Evolutionary conservation across 805 yeast genomes (phyloP), one percentile per base, ranked within the genome.

Genomic region (Debaryomyces castellii): DNA sequence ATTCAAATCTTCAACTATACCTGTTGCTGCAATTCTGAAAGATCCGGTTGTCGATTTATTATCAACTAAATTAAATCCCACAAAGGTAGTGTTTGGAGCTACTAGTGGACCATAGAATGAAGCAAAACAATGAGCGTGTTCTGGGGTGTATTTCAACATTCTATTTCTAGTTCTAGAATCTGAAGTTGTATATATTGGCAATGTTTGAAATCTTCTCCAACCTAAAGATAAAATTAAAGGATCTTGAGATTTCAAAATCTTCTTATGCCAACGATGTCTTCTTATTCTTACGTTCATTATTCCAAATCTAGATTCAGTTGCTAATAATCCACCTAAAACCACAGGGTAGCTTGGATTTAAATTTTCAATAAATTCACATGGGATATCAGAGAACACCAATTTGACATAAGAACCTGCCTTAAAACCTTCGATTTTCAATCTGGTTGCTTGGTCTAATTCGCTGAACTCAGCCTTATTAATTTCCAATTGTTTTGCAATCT

Each of bases 231-330:
- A 64, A 44, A 94, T 89, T 53, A 95, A 75, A 1, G 99, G 99
- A 69, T 94, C 99, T 61, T 89, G 95, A 8, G 97, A 82, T 67
- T 94, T 94, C 57, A 94, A 75, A 48, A 95, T 89, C 77, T 90
- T 90, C 63, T 90, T 92, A 69, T 94, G 97, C 99, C 99, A 94
- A 74, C 99, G 83, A 64, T 94, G 99, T 68, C 97, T 84, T 81
- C 97, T 90, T 50, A 94, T 82, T 71, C 98, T 82, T 40, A 89
- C 97, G 61, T 89, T 92, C 71, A 90, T 76, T 59, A 87, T 85
- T 5, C 99, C 99, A 62, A 91, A 92, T 60, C 96, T 78, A 47
- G 90, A 86, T 63, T 94, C 99, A 4, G 96, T 89, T 30, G 94
- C 82, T 48, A 92, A 72, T 47, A 94, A 71, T 2, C 98, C 97